These are phyloP conservation scores for Cercospora brassicicola DNA, from an alignment of 2,329 filamentous ascomycete species.

Conservation along the genomic window DNA sequence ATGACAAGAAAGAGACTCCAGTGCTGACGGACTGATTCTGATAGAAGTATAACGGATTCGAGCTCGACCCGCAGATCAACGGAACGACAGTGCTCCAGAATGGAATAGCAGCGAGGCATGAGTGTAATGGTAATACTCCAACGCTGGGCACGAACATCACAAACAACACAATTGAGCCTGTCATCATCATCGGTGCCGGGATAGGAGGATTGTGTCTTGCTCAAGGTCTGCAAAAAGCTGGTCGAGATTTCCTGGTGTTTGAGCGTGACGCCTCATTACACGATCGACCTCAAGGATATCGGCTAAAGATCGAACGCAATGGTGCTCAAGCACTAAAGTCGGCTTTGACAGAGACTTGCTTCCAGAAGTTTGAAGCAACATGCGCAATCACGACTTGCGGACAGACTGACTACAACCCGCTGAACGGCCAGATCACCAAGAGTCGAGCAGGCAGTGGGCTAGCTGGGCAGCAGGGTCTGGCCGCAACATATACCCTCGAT, in stretches of 20 bases:
- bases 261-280: neutral
- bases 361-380: neutral
- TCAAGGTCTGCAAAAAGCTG: neutral
- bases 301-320: neutral
- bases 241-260: neutral
- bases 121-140: neutral
- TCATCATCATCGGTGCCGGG: neutral
- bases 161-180: neutral
- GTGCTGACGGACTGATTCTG: neutral
- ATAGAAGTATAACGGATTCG: neutral
- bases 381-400: neutral
- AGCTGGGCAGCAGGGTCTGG: neutral
- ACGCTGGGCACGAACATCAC: neutral
- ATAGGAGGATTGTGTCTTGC: neutral
- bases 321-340: neutral
- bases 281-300: neutral
- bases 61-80: neutral
- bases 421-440: neutral
- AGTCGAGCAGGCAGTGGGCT: neutral
- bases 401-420: neutral
- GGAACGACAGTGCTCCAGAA: neutral
- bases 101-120: neutral
- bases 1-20: neutral
- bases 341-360: neutral
- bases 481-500: neutral